Percentiles rank a stretch among this genome's conserved stretches.
These are phyloP conservation scores for Hemisphaericaspora lyxosophila DNA, from an alignment of 1,139 yeast species.

Conservation along the genomic window DNA sequence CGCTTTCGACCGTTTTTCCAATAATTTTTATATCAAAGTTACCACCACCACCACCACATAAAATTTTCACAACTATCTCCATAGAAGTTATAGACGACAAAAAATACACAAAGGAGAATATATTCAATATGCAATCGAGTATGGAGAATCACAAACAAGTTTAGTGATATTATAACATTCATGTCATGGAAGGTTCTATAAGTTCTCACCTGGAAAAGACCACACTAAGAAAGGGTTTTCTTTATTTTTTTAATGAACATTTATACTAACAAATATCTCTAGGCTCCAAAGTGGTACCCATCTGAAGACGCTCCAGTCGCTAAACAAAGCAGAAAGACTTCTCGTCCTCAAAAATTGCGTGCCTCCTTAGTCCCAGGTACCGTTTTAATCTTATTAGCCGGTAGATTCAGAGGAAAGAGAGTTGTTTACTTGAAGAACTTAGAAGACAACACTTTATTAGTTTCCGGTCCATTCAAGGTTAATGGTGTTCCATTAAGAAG, in stretches of 20 bases:
- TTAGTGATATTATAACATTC: too few species aligned
- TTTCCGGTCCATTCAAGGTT: constrained; percentile 99
- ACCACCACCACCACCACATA: too few species aligned
- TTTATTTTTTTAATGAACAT: constrained; percentile 1
- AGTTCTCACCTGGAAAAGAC: too few species aligned
- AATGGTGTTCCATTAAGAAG: constrained; percentile 99
- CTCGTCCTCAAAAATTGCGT: constrained; percentile 95
- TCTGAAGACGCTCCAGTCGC: constrained; percentile 90
- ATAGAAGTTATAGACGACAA: too few species aligned
- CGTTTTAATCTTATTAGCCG: constrained; percentile 96
- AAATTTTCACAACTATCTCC: too few species aligned
- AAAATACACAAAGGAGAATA: background rate
- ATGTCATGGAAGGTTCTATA: too few species aligned
- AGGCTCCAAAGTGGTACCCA: constrained; percentile 96
- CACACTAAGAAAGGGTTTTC: too few species aligned
- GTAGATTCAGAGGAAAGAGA: constrained; percentile 99
- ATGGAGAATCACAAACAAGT: too few species aligned
- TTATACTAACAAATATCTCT: constrained; percentile 35
- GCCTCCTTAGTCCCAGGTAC: constrained; percentile 98
- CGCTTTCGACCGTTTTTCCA: too few species aligned
- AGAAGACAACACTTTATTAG: constrained; percentile 98
- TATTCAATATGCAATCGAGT: too few species aligned
- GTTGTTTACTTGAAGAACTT: constrained; percentile 97
- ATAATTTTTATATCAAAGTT: too few species aligned
- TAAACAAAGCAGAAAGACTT: constrained; percentile 85